Base-by-base conservation (phyloP, 495 filamentous ascomycete genomes). In the Xylaria grammica region DNA sequence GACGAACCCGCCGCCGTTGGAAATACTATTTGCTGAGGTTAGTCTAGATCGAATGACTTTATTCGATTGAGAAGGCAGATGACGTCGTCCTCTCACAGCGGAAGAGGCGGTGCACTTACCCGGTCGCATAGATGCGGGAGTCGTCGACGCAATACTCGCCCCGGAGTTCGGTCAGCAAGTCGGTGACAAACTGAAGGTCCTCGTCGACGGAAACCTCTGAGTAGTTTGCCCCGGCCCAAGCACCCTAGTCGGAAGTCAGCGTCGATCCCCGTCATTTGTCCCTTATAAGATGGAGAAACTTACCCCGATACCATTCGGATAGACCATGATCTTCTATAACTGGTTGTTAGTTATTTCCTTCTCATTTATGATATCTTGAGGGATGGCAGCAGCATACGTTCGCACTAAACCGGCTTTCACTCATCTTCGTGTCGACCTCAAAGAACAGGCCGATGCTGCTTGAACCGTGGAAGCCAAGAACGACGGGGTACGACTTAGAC, bases 1-100 rank as follows among this genome's bases (percentile, higher is more conserved):
- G 44, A 80, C 77, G 65, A 87, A 83, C 3, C 84, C 85, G 4
- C 83, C 85, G 40, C 85, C 85, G 65, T 82, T 86, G 3, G 82
- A 85, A 63, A 85, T 83, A 20, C 85, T 63, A 24, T 38, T 8
- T 60, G 3, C 1, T 34, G 19, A 13, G 19, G 17, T 63, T 55
- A 63, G 49, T 15, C 0, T 13, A 30, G 22, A 42, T 15, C 6
- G 42, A 0, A 22, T 38, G 20, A 26, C 27, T n/a, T 10, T 36
- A 7, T 22, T 50, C 0, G 44, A 11, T 13, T 17, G 34, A 42
- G 54, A 20, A 5, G 1, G n/a, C n/a, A 13, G 20, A 45, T 4
- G 29, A 44, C 3, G 36, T 24, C 8, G 32, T 13, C 13, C 32
- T 57, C 19, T 4, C 38, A 19, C 26, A 4, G 30, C 27, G 17